These are phyloP conservation scores for Ophiostoma sp. DNA, from an alignment of 2,329 filamentous ascomycete species.

Conservation along the genomic window DNA sequence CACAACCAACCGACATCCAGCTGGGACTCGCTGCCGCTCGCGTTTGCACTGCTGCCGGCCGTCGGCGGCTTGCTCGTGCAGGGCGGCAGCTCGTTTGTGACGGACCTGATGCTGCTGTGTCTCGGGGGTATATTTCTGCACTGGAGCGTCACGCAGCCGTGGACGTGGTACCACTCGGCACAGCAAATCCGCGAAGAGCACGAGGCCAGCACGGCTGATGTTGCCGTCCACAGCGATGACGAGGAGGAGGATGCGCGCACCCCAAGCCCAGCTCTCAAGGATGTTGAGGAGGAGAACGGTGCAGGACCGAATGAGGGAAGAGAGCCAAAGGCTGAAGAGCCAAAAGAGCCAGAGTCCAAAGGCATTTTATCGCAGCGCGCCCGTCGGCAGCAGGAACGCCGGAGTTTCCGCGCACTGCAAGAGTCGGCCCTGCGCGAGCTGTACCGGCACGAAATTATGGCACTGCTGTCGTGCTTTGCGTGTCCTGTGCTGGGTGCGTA, in stretches of 20 bases:
- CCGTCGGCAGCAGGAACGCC: conserved; percentile 29
- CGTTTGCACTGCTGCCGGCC: conserved; percentile 77
- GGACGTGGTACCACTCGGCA: conserved; percentile 73
- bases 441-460: conserved; percentile 66
- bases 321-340: background rate
- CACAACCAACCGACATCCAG: conserved; percentile 52
- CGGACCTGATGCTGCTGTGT: conserved; percentile 74
- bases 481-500: conserved; percentile 76
- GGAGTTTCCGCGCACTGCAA: conserved; percentile 22
- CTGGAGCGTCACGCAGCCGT: conserved; percentile 86
- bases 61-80: conserved; percentile 79
- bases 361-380: background rate
- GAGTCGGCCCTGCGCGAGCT: conserved; percentile 55
- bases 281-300: conserved; percentile 33
- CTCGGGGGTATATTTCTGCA: conserved; percentile 82
- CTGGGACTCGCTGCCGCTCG: conserved; percentile 76
- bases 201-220: conserved; percentile 37
- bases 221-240: conserved; percentile 37
- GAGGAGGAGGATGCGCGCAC: conserved; percentile 26
- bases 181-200: conserved; percentile 55
- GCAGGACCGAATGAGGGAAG: conserved; percentile 28
- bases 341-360: background rate
- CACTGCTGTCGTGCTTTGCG: conserved; percentile 71
- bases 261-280: background rate
- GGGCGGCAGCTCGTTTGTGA: conserved; percentile 76